A percentile compares a stretch with the other conserved stretches of the same genome.
Conservation (phyloP, 371 early-diverging fungal genomes). For the Choanephora cucurbitarum region DNA sequence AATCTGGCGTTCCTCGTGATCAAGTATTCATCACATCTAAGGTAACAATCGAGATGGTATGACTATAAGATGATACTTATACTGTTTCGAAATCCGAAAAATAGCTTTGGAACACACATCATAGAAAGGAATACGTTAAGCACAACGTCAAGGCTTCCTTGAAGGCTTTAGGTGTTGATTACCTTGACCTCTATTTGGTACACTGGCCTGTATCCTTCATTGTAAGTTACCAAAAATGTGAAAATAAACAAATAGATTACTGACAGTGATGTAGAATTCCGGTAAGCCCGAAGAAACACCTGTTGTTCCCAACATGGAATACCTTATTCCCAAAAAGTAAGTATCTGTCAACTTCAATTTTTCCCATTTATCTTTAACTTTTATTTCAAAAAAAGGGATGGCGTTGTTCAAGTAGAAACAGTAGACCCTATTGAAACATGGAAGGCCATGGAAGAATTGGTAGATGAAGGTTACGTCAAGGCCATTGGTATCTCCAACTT, state of each 20-base stretch:
- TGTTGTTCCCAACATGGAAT: slow-evolving; percentile 32
- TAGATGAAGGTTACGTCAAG: slow-evolving; percentile 53
- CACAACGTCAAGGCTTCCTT: slow-evolving; percentile 70
- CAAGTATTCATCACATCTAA: slow-evolving; percentile 89
- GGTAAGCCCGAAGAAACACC: slow-evolving; percentile 40
- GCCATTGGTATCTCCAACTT: slow-evolving; percentile 81
- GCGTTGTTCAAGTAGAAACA: slow-evolving; percentile 41
- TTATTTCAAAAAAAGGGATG: slow-evolving; percentile 23
- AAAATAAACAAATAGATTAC: no score
- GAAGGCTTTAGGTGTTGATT: slow-evolving; percentile 72
- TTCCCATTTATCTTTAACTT: neutral
- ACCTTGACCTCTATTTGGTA: slow-evolving; percentile 90
- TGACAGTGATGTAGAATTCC: no score
- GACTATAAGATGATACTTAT: no score
- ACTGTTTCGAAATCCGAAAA: no score
- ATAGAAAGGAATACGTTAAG: slow-evolving; percentile 69
- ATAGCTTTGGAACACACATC: slow-evolving; percentile 84
- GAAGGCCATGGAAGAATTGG: slow-evolving; percentile 75
- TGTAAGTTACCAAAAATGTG: slow-evolving; percentile 27
- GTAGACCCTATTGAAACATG: slow-evolving; percentile 63
- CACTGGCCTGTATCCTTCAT: slow-evolving; percentile 63
- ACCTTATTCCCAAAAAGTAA: slow-evolving; percentile 41
- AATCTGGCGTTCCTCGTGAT: slow-evolving; percentile 61
- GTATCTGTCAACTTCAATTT: neutral
- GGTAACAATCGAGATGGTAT: no score